These are phyloP conservation scores for Thermochaetoides dissita DNA, from an alignment of 2,329 filamentous ascomycete species.

Conservation along the genomic window DNA sequence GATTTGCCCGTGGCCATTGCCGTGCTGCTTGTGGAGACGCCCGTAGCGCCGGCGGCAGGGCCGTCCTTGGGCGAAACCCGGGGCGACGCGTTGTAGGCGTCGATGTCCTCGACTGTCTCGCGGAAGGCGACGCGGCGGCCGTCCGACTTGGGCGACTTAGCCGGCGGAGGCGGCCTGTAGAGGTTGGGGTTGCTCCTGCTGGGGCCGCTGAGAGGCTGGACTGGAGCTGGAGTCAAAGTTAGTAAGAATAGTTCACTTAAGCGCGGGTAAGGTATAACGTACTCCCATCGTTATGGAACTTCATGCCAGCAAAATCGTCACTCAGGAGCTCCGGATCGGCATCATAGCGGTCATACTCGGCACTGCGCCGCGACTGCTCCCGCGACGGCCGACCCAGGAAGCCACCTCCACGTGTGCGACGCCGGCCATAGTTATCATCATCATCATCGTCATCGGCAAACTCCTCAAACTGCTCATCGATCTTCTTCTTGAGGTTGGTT, in stretches of 20 bases:
- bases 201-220: conserved; percentile 17
- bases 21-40: conserved; percentile 13
- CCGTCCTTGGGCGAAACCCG: conserved; percentile 38
- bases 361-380: conserved; percentile 56
- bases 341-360: conserved; percentile 85
- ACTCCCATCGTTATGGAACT: conserved; percentile 49
- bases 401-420: conserved; percentile 20
- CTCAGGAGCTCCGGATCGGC: conserved; percentile 81
- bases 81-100: conserved; percentile 57
- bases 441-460: conserved; percentile 56
- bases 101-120: conserved; percentile 62
- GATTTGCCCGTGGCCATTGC: conserved; percentile 40
- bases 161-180: conserved; percentile 53
- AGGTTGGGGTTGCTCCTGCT: conserved; percentile 55
- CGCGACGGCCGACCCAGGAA: conserved; percentile 38
- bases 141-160: conserved; percentile 34
- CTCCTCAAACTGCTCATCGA: conserved; percentile 77
- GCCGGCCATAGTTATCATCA: conserved; percentile 27
- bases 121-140: conserved; percentile 43
- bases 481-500: conserved; percentile 75
- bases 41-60: conserved; percentile 25
- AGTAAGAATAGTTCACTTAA: too few species aligned
- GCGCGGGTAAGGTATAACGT: conserved; percentile 19
- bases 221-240: too few species aligned
- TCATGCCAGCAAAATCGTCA: conserved; percentile 72